Evolutionary conservation across 2,329 filamentous ascomycete species (phyloP), one percentile per base, ranked within the genome.

Genomic region (Chaetomiaceae sp.): DNA sequence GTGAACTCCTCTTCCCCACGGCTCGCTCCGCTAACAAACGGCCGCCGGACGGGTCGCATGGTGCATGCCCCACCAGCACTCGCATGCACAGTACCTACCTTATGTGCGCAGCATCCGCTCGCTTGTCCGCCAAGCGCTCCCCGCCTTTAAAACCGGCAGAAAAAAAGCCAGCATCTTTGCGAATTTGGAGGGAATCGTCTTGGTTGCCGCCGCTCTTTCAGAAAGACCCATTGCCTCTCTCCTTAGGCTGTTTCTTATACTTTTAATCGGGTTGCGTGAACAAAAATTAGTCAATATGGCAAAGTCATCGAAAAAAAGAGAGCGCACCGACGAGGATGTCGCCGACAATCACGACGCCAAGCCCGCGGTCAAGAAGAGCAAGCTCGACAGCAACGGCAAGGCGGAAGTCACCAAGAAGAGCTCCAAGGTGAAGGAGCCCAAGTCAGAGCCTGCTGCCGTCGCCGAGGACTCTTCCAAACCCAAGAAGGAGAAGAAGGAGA

Each of bases 401-500:
- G 50, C 61, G 7, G 57, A 63, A 50, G 59, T 61, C 11, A 61
- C 55, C 41, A 62, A 63, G 54, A 59, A 62, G 42, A 46, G 50
- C 5, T 43, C 49, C 25, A 57, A 61, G 49, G 34, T 43, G 41
- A 56, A 56, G 58, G 57, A 57, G 40, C 16, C 38, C 11, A 48
- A 54, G 53, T 4, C 48, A 3, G 48, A 38, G 5, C 1, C 48
- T n/a, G 30, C 33, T n/a, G 30, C 33, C 14, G 46, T 14, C 10
- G 16, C 16, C 16, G 53, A 51, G 21, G 34, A 43, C 10, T 4
- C 33, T 2, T 2, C 37, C 14, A 48, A 54, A 25, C 13, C 50
- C 18, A 67, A 71, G 60, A 60, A 68, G 66, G 53, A 58, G 41
- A 67, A 71, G 53, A 64, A 64, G 48, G 59, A 62, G 13, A 61